Percentiles rank a stretch among this genome's conserved stretches.
Evolutionary conservation across 2,329 filamentous ascomycete genomes (phyloP).

Genomic region (Fusarium agapanthi): DNA sequence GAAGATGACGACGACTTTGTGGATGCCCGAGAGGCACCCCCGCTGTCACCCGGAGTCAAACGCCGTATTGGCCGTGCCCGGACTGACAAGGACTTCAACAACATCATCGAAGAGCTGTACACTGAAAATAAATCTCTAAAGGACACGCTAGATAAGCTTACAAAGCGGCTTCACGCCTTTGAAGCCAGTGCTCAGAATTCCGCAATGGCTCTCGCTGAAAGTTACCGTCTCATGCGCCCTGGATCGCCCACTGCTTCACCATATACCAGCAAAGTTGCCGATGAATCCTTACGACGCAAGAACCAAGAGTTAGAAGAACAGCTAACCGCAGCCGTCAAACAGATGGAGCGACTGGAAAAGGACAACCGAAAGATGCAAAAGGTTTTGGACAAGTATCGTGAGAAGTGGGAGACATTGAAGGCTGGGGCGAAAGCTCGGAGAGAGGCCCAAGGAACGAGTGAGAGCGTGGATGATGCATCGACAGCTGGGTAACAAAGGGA

Average conservation of each 20-base stretch:
- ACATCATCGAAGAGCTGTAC: conserved; percentile 86
- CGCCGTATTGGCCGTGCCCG: conserved; percentile 52
- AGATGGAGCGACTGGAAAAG: conserved; percentile 73
- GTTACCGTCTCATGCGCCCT: conserved; percentile 70
- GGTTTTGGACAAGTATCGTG: conserved; percentile 66
- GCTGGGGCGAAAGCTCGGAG: conserved; percentile 66
- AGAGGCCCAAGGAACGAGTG: conserved; percentile 52
- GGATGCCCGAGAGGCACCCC: conserved; percentile 77
- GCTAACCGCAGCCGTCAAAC: conserved; percentile 63
- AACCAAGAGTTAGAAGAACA: conserved; percentile 75
- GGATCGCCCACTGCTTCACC: conserved; percentile 58
- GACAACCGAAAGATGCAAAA: conserved; percentile 65
- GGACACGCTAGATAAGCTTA: conserved; percentile 84
- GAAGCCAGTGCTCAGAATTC: conserved; percentile 91
- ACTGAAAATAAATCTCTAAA: conserved; percentile 90
- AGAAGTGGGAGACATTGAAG: conserved; percentile 69
- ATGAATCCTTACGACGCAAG: conserved; percentile 55
- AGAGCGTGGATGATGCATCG: conserved; percentile 48
- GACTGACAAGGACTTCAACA: conserved; percentile 60
- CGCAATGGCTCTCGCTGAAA: conserved; percentile 86
- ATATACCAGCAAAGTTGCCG: conserved; percentile 37
- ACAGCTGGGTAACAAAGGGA: conserved; percentile 24
- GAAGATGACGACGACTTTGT: conserved; percentile 87
- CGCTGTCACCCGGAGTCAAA: conserved; percentile 54
- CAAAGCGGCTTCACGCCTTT: conserved; percentile 88